Evolutionary conservation across 2,329 filamentous ascomycete species (phyloP), one percentile per base, ranked within the genome.

Genomic region (Calonectria pauciramosa): DNA sequence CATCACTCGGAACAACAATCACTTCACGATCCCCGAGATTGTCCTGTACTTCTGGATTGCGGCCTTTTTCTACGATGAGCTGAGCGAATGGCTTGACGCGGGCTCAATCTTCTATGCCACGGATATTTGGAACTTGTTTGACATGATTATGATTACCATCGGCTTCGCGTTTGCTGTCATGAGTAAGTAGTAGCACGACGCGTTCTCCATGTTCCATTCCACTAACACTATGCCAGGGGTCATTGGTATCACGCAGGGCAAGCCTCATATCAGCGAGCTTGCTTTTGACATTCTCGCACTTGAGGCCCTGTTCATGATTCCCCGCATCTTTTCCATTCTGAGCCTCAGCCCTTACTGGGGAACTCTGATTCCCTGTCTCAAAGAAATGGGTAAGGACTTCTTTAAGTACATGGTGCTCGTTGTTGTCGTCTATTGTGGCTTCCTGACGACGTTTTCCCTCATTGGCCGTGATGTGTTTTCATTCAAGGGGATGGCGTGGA

Each of bases 351-450:
- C 95, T 1, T 98, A 97, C 83, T 98, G 97, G 90, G 96, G 95
- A 52, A 97, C 94, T 0, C 85, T 97, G 64, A 96, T 98, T 74
- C 96, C 96, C 0, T 97, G 96, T 77, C 89, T 98, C 66, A 97
- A 97, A 83, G 95, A 96, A 83, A 98, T 98, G 96, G 94, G 94
- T 49, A 96, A 96, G 84, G 95, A 98, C 82, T 98, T 98, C 82
- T 85, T 96, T 83, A 96, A 96, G 81, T 98, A 97, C 82, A 90
- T 92, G 85, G 94, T 95, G 1, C 89, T 96, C 32, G 94, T 97
- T 54, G 87, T 95, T 63, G 94, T 98, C 69, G 87, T 98, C 68
- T 98, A 98, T 82, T 86, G 97, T 63, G 95, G 96, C 60, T 98
- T 98, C 84, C 86, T 98, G 41, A 98, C 96, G 0, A 98, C 95